Percentiles rank a stretch among this genome's conserved stretches.
These are phyloP conservation scores for Aspergillus oerlinghausenensis DNA, from an alignment of 2,329 filamentous ascomycete genomes.

Conservation along the genomic window DNA sequence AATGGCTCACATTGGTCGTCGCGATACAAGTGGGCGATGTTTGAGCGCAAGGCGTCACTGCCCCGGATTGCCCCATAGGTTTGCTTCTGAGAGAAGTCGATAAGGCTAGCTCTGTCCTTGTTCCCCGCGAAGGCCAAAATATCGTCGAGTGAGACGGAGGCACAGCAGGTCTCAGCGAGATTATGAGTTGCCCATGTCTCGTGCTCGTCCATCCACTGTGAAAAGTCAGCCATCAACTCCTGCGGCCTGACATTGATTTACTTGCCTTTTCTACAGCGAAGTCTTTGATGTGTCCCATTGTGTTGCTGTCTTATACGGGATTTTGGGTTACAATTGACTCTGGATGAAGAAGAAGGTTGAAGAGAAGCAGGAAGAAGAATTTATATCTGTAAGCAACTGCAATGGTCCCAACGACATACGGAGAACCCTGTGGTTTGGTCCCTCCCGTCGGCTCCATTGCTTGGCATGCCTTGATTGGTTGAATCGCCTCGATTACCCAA, in stretches of 20 bases:
- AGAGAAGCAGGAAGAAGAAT: neutral
- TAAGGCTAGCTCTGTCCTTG: slow-evolving; percentile 19
- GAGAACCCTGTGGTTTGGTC: neutral
- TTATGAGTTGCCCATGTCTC: slow-evolving; percentile 57
- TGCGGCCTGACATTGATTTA: neutral
- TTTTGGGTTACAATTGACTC: neutral
- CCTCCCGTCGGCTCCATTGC: neutral
- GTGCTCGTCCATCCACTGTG: slow-evolving; percentile 54
- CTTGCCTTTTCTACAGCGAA: neutral
- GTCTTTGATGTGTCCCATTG: neutral
- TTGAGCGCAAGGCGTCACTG: slow-evolving; percentile 21
- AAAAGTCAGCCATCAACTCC: slow-evolving; percentile 1
- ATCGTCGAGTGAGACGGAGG: slow-evolving; percentile 68
- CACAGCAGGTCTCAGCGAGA: slow-evolving; percentile 73
- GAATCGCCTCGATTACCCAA: neutral
- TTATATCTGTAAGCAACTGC: neutral
- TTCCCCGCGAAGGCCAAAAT: slow-evolving; percentile 54
- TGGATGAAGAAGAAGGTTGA: neutral
- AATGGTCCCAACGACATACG: neutral
- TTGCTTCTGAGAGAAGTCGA: slow-evolving; percentile 22
- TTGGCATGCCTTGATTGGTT: neutral
- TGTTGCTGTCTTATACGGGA: neutral
- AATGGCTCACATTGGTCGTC: slow-evolving; percentile 47
- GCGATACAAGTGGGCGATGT: slow-evolving; percentile 39
- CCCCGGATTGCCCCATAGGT: slow-evolving; percentile 26